These are phyloP conservation scores for Apostasia ramifera DNA, from an alignment of 106 monocot species.

Conservation along the genomic window DNA sequence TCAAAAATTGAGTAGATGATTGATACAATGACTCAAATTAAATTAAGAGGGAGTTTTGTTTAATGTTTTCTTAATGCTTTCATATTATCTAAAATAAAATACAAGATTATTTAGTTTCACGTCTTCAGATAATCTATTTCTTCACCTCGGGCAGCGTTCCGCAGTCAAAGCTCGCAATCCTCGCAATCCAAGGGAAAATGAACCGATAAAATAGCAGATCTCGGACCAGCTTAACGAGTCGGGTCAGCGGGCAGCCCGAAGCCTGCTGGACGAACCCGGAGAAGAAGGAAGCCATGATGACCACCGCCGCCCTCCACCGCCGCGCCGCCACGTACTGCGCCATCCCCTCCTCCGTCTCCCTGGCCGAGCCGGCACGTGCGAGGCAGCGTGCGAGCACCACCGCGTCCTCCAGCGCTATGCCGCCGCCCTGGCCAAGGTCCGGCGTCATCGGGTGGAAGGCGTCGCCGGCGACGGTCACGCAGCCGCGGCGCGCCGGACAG, in stretches of 20 bases:
- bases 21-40: too few species aligned
- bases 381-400: conserved; percentile 34
- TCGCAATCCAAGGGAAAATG: conserved; percentile 8
- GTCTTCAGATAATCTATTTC: too few species aligned
- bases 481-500: conserved; percentile 4
- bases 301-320: conserved; percentile 19
- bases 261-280: conserved; percentile 34
- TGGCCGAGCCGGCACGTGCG: neutral
- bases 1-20: too few species aligned
- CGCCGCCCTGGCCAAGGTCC: conserved; percentile 33
- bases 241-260: conserved; percentile 7
- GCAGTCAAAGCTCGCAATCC: conserved; percentile 18
- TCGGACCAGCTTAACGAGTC: conserved; percentile 14
- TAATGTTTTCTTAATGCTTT: too few species aligned
- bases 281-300: conserved; percentile 25
- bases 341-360: neutral
- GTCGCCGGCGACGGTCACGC: conserved; percentile 36
- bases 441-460: conserved; percentile 52
- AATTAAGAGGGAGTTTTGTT: too few species aligned
- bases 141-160: conserved; percentile 12
- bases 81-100: too few species aligned
- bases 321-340: conserved; percentile 23
- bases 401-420: conserved; percentile 35
- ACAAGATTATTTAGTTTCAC: too few species aligned
- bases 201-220: conserved; percentile 30